phyloP scores from a whole-genome alignment of 1,284 basidiomycete genomes.

The Malassezia arunalokei region DNA sequence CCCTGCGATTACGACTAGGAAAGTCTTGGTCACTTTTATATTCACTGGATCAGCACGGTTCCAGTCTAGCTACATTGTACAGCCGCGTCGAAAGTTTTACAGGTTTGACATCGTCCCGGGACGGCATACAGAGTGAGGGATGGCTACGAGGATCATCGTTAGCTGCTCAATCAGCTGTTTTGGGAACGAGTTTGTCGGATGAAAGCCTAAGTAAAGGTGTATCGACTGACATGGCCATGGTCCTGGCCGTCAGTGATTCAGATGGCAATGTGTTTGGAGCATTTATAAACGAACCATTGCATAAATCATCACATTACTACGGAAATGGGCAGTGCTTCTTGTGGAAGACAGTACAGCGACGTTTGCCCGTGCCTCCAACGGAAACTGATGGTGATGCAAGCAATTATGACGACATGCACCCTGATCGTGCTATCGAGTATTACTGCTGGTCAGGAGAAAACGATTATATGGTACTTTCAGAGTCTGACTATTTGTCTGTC shows the following conservation, averaged over 20 bases:
- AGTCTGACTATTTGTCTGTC: slow-evolving; percentile 48
- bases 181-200: not conserved
- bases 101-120: slow-evolving; percentile 10
- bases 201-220: slow-evolving; percentile 19
- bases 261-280: slow-evolving; percentile 42
- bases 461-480: slow-evolving; percentile 74
- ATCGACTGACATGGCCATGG: slow-evolving; percentile 23
- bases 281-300: slow-evolving; percentile 37
- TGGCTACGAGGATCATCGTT: slow-evolving; percentile 33
- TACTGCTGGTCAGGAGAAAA: slow-evolving; percentile 83
- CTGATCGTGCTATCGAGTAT: slow-evolving; percentile 49
- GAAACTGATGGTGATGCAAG: slow-evolving; percentile 19
- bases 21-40: slow-evolving; percentile 76
- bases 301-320: slow-evolving; percentile 35
- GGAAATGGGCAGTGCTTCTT: slow-evolving; percentile 37
- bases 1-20: slow-evolving; percentile 66
- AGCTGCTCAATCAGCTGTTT: slow-evolving; percentile 24
- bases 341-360: slow-evolving; percentile 51
- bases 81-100: slow-evolving; percentile 17
- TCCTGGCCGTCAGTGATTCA: slow-evolving; percentile 34
- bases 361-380: slow-evolving; percentile 25
- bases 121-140: slow-evolving; percentile 18
- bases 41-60: slow-evolving; percentile 87
- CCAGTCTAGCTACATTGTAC: slow-evolving; percentile 69
- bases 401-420: slow-evolving; percentile 8